A percentile compares a stretch with the other conserved stretches of the same genome.
phyloP scores from a whole-genome alignment of 108 stramenopile species.

The Tribonema minus region DNA sequence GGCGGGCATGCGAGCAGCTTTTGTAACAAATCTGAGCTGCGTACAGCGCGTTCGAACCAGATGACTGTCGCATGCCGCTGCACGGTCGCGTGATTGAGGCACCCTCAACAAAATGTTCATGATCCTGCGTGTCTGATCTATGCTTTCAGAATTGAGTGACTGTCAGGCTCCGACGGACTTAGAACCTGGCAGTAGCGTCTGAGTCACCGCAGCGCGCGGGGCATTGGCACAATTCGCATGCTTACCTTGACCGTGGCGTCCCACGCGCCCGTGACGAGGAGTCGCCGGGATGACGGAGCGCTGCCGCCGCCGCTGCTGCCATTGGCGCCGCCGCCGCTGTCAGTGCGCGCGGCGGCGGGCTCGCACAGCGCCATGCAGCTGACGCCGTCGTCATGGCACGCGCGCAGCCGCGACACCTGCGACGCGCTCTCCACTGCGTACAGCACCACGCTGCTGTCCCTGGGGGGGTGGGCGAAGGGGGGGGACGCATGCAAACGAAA shows the following conservation, averaged over 20 bases:
- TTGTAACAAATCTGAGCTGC: background rate
- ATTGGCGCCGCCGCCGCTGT: background rate
- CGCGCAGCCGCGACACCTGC: slow-evolving; percentile 11
- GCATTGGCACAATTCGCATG: too few relatives aligned
- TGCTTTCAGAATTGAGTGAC: background rate
- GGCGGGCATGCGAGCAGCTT: background rate
- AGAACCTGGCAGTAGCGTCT: too few relatives aligned
- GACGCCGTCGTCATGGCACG: slow-evolving; percentile 40
- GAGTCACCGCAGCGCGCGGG: too few relatives aligned
- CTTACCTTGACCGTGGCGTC: slow-evolving; percentile 57
- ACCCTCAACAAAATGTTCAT: background rate
- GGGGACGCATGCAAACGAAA: background rate
- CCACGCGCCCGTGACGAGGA: slow-evolving; percentile 56
- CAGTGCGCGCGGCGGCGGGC: background rate
- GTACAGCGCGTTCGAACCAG: background rate
- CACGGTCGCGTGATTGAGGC: background rate
- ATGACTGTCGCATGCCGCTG: background rate
- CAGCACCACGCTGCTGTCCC: slow-evolving; percentile 47
- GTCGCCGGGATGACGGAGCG: background rate
- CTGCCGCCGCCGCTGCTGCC: background rate
- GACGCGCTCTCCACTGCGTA: slow-evolving; percentile 35
- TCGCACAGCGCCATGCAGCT: slow-evolving; percentile 29
- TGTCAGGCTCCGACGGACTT: background rate
- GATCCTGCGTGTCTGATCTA: background rate
- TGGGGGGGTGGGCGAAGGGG: slow-evolving; percentile 1